Conservation (phyloP, 2,329 filamentous ascomycete genomes). For the Cytospora piceae region DNA sequence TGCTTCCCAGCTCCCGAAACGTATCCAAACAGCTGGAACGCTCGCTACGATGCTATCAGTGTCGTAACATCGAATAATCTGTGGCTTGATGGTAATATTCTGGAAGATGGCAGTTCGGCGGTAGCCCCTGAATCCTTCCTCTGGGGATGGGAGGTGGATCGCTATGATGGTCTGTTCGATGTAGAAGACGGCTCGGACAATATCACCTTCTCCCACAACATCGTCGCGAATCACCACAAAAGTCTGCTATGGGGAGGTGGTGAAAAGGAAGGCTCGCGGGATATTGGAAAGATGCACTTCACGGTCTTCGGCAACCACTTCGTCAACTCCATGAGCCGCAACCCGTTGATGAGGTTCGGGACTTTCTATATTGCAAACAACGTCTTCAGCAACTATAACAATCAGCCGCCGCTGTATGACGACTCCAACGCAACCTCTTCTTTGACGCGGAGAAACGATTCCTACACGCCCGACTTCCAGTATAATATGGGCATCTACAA, state of each 20-base stretch:
- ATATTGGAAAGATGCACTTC: conserved; percentile 19
- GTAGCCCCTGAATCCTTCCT: conserved; percentile 12
- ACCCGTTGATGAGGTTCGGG: conserved; percentile 19
- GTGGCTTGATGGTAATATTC: conserved; percentile 18
- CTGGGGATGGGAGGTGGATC: conserved; percentile 19
- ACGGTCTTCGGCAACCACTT: conserved; percentile 19
- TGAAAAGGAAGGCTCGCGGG: conserved; percentile 14
- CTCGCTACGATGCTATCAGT: conserved; percentile 15
- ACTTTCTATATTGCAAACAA: conserved; percentile 20
- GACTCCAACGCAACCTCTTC: background rate
- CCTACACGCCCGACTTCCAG: conserved; percentile 13
- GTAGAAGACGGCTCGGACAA: conserved; percentile 19
- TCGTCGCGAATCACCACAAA: conserved; percentile 23
- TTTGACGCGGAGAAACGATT: background rate
- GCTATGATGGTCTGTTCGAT: conserved; percentile 14
- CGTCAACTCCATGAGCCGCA: conserved; percentile 21
- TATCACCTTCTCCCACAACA: conserved; percentile 20
- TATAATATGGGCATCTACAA: conserved; percentile 20
- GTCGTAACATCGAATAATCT: conserved; percentile 14
- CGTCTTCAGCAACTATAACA: conserved; percentile 15
- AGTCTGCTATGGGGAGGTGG: conserved; percentile 13
- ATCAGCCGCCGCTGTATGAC: conserved; percentile 7
- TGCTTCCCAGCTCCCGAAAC: conserved; percentile 19
- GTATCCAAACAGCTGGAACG: conserved; percentile 16
- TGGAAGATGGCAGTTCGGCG: conserved; percentile 10